Evolutionary conservation across 2,329 filamentous ascomycete genomes (phyloP), one percentile per base, ranked within the genome.

Genomic region (Calonectria henricotiae): DNA sequence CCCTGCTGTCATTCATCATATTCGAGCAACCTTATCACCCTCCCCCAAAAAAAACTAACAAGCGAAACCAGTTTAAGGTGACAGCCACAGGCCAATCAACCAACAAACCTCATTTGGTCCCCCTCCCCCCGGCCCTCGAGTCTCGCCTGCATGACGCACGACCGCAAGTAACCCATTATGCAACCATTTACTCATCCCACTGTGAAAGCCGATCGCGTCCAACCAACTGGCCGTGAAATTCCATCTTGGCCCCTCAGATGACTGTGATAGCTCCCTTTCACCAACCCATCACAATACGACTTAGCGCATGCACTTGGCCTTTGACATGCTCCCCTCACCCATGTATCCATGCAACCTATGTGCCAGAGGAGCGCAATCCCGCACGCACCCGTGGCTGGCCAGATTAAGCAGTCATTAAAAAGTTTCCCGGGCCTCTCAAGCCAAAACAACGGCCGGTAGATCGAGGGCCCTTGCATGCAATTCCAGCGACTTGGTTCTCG

Each of bases 261-360:
- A 47, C 35, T 30, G 54, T 46, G 46, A 37, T 62, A 25, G 23
- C 39, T 37, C 32, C 55, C 49, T 49, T 46, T 17, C 27, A 60
- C 65, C 64, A 67, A 62, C 60, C 60, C 68, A 71, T 60, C 41
- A 54, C 61, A 62, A 62, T 44, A 47, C 49, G 61, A 58, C 20
- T 39, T 58, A 25, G 51, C 69, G 69, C 67, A 67, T 35, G 39
- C 37, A 61, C 55, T 44, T 39, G 35, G 23, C 37, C 55, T 43
- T 70, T 71, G 69, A 71, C 69, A 61, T 58, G 65, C 60, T 37
- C 25, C 58, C 62, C 49, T 41, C 60, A 62, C 51, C 51, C 55
- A 47, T 54, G 41, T 15, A 41, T 13, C 47, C 39, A 55, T 63
- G 41, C 43, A 51, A 11, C 39, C 39, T 46, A 6, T 46, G 4